Base-by-base conservation (phyloP, 1,284 basidiomycete species). In the Macrocystidia cucumis region DNA sequence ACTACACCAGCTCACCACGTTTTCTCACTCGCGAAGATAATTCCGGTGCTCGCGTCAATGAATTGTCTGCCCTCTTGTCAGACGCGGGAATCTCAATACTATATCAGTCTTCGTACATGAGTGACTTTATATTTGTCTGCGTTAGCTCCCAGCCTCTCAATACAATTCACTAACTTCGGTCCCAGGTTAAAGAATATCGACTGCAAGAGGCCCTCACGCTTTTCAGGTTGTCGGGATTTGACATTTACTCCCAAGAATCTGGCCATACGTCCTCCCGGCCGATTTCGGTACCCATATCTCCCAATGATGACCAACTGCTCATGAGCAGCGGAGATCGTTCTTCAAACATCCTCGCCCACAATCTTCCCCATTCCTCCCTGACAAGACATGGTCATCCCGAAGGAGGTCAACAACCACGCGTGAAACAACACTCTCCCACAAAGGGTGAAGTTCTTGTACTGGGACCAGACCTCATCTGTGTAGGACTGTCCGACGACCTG, bases 101-200 rank as follows among this genome's bases (percentile, higher is more conserved):
- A 4, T 91, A 89, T 53, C 87, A 88, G 54, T 88, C 85, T 3
- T 85, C 82, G 7, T 87, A 90, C 54, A 79, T 80, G 69, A 81
- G 83, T 48, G 86, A 91, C 57, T 90, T 86, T 55, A 78, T 91
- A 34, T 74, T 91, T 44, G 87, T 83, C 50, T 43, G 75, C 59
- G 35, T 32, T 32, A 30, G 17, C 28, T 23, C 14, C 7, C 18
- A 9, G n/a, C n/a, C n/a, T n/a, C 16, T 28, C 16, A 18, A 34
- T 25, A 12, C 19, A 40, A 40, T 28, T 32, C 29, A 37, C 33
- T 20, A 32, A 21, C 23, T 22, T 19, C 38, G 17, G 3, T 30
- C 13, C 1, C 47, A 82, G 79, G 78, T 83, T 38, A 83, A 81
- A 52, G 71, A 80, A 46, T 62, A 66, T 35, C 72, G 78, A 31